Percentiles rank a stretch among this genome's conserved stretches.
These are phyloP conservation scores for Malassezia furfur DNA, from an alignment of 1,284 basidiomycete species.

Conservation along the genomic window DNA sequence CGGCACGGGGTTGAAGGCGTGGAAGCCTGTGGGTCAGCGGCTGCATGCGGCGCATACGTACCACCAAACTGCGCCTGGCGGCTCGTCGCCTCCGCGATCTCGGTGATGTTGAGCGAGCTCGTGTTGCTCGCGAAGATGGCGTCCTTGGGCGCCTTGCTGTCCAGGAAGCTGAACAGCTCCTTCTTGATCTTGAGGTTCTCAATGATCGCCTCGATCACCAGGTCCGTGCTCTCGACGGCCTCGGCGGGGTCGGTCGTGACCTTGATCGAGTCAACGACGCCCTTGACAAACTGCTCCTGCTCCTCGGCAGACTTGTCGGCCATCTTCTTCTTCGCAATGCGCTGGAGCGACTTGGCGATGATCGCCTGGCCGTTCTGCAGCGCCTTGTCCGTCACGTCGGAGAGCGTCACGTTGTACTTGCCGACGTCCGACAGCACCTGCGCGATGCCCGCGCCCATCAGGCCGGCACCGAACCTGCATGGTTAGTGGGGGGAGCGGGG, in stretches of 20 bases:
- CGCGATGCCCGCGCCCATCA: constrained; percentile 47
- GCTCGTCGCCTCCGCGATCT: constrained; percentile 50
- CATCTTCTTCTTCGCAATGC: constrained; percentile 53
- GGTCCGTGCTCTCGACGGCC: constrained; percentile 52
- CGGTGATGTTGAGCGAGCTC: constrained; percentile 53
- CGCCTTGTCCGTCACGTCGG: constrained; percentile 49
- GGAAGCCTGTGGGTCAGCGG: constrained; percentile 50
- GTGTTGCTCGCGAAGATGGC: constrained; percentile 57
- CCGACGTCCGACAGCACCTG: constrained; percentile 46
- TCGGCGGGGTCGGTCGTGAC: constrained; percentile 53
- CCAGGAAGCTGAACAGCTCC: constrained; percentile 54
- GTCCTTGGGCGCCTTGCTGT: constrained; percentile 50
- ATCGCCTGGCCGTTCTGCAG: constrained; percentile 53
- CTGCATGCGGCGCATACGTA: constrained; percentile 2
- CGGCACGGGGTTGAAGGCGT: constrained; percentile 53
- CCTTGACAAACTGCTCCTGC: constrained; percentile 46
- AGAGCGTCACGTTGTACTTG: constrained; percentile 48
- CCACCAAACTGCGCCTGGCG: constrained; percentile 47
- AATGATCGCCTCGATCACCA: constrained; percentile 57
- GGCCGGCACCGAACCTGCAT: constrained; percentile 42
- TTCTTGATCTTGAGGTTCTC: constrained; percentile 56
- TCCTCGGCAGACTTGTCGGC: constrained; percentile 51
- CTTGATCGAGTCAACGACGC: constrained; percentile 51
- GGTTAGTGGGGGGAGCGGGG: neutral
- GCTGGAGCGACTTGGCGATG: constrained; percentile 54